These are phyloP conservation scores for Elaeis guineensis DNA, from an alignment of 176 grass and related monocot species.

Conservation along the genomic window DNA sequence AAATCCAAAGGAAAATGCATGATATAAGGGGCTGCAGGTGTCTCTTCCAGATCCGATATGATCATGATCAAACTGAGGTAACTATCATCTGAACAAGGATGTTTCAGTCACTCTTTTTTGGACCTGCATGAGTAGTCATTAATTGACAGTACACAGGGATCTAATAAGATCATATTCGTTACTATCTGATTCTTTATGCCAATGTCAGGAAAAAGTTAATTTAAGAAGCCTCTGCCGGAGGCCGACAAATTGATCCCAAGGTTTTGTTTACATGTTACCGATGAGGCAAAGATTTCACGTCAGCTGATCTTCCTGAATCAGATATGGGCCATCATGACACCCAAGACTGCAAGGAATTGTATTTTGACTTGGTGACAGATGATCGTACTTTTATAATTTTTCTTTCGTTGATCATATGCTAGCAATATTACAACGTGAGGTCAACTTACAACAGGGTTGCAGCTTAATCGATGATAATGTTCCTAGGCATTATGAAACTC, in stretches of 20 bases:
- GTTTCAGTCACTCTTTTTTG: constrained; percentile 3
- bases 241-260: constrained; percentile 26
- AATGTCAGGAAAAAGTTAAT: constrained; percentile 49
- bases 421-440: no score
- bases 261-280: no score
- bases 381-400: no score
- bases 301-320: no score
- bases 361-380: no score
- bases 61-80: constrained; percentile 81
- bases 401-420: no score
- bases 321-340: no score
- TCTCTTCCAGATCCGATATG: constrained; percentile 61
- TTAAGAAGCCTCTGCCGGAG: constrained; percentile 50
- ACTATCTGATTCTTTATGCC: background rate
- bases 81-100: background rate
- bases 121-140: background rate
- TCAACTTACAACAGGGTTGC: no score
- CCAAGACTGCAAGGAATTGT: no score
- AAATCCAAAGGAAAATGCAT: constrained; percentile 65
- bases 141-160: background rate
- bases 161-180: background rate
- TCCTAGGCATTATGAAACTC: no score
- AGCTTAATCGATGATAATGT: no score
- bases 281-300: no score
- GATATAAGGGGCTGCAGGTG: constrained; percentile 96